Base-by-base conservation (phyloP, 2,329 filamentous ascomycete genomes). In the Colletotrichum brevisporum region DNA sequence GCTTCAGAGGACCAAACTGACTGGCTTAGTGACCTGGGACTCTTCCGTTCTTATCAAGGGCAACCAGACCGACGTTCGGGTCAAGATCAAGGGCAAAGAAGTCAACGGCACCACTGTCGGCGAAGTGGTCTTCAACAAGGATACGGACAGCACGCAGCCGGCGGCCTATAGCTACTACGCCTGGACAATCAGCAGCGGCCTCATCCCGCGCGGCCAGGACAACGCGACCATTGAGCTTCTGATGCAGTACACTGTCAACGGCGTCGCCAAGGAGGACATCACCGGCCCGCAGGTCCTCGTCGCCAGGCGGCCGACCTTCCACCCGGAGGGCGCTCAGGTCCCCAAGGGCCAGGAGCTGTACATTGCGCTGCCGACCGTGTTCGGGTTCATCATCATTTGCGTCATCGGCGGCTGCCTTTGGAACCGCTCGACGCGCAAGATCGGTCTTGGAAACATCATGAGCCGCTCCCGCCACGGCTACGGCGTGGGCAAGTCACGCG, bases 11-110 rank as follows among this genome's bases (percentile, higher is more conserved):
- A 43, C 36, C 15, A n/a, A 15, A 39, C 67, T 71, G 50, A 71
- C 69, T 6, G 45, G 6, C n/a, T 8, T 54, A 89, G 87, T 89
- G 62, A 88, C 85, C 31, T 89, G 87, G 87, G 86, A 90, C 72
- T 80, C 86, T 26, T 78, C 82, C 58, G 85, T 80, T 77, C 88
- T 87, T 79, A 79, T 80, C 73, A 75, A 78, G 55, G 77, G 80
- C 63, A 81, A 83, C 73, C 79, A 78, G 26, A 81, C 79, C 53
- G 63, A 73, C 26, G 58, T 70, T 13, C 59, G 66, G 47, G 74
- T 84, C 62, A 73, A 76, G 9, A 58, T 82, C 58, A 71, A 77
- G 50, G 81, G 78, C 72, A 76, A 77, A 74, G 82, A 82, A 71
- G 77, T 84, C 71, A 81, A 85, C 74, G 76, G 79, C 70, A 79